These are phyloP conservation scores for Zasmidium angulare DNA, from an alignment of 2,329 filamentous ascomycete species.

Conservation along the genomic window DNA sequence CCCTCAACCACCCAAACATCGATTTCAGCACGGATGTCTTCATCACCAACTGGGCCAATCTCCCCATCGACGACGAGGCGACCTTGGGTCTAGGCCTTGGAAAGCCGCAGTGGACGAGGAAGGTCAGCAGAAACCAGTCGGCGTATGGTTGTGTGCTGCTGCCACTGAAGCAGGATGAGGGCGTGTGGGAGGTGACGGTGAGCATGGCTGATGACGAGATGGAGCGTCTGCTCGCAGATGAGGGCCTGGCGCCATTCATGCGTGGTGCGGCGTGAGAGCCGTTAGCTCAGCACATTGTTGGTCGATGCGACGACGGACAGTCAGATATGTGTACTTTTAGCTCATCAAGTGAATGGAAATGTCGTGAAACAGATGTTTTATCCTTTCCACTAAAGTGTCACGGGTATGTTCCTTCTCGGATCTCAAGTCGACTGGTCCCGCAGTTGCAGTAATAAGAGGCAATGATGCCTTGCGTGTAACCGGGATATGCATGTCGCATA, in stretches of 20 bases:
- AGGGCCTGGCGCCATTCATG: constrained; percentile 14
- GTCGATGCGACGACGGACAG: no score
- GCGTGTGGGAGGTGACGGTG: constrained; percentile 26
- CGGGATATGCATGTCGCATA: no score
- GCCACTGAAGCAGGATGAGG: constrained; percentile 13
- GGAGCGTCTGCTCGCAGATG: constrained; percentile 18
- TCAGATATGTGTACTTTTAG: no score
- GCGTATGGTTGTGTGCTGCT: constrained; percentile 18
- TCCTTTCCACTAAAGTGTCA: no score
- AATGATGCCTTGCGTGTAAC: no score
- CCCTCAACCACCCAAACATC: neutral
- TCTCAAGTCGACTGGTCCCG: no score
- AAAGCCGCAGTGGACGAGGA: constrained; percentile 17
- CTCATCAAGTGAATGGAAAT: no score
- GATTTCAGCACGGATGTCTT: constrained; percentile 15
- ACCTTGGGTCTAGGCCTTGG: constrained; percentile 23
- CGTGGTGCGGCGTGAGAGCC: constrained; percentile 2
- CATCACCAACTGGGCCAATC: constrained; percentile 22
- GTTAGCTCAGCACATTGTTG: no score
- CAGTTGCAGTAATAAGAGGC: no score
- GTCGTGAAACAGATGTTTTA: no score
- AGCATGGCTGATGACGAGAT: constrained; percentile 17
- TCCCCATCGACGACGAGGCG: constrained; percentile 17
- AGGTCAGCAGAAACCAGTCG: constrained; percentile 12
- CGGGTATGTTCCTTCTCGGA: no score